Conservation (phyloP, 192 early-diverging fungal genomes). For the Gamsiella multidivaricata region DNA sequence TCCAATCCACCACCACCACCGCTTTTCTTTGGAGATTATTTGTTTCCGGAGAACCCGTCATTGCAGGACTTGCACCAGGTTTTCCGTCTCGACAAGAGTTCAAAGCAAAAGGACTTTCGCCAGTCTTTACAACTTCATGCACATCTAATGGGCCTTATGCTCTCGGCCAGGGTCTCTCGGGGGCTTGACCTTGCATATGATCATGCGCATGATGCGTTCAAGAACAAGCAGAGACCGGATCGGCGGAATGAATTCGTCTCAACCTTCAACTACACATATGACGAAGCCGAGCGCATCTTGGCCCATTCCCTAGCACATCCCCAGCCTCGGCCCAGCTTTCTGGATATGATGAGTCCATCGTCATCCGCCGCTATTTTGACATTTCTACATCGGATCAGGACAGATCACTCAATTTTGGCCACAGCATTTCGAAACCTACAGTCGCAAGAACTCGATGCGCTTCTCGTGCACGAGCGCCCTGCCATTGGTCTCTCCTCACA, state of each 20-base stretch:
- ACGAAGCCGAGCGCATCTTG: slow-evolving; percentile 48
- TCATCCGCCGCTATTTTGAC: slow-evolving; percentile 31
- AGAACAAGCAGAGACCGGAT: slow-evolving; percentile 50
- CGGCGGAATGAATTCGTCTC: slow-evolving; percentile 46
- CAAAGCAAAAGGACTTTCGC: slow-evolving; percentile 51
- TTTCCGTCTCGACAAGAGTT: slow-evolving; percentile 49
- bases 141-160: slow-evolving; percentile 43
- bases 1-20: slow-evolving; percentile 5
- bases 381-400: slow-evolving; percentile 42
- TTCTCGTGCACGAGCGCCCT: slow-evolving; percentile 28
- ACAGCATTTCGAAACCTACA: slow-evolving; percentile 49
- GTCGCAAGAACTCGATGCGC: slow-evolving; percentile 45
- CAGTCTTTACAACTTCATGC: slow-evolving; percentile 53
- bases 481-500: not conserved
- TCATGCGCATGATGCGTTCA: slow-evolving; percentile 53
- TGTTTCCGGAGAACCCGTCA: slow-evolving; percentile 44
- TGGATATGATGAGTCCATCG: slow-evolving; percentile 50
- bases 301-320: slow-evolving; percentile 42
- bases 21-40: slow-evolving; percentile 45
- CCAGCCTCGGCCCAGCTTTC: slow-evolving; percentile 52
- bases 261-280: slow-evolving; percentile 46
- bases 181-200: slow-evolving; percentile 48
- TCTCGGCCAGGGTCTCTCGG: slow-evolving; percentile 36
- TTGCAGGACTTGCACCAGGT: slow-evolving; percentile 39
- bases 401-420: slow-evolving; percentile 42